Evolutionary conservation across 768 basidiomycete genomes (phyloP).

Genomic region (Clitopilus hobsonii): DNA sequence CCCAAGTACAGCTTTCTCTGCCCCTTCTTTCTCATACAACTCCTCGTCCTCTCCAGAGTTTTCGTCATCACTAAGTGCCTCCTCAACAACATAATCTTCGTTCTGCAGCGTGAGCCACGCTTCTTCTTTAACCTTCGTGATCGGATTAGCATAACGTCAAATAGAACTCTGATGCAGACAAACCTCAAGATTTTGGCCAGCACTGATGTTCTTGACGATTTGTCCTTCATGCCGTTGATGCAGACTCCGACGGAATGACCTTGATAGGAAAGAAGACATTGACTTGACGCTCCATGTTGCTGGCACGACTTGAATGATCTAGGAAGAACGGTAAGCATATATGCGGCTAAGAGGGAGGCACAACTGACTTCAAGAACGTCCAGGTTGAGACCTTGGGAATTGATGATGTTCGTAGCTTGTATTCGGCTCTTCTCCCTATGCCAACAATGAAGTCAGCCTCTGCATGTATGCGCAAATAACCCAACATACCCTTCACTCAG

Average conservation of each 20-base stretch:
- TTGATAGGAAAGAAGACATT: conserved; percentile 72
- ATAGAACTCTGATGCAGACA: conserved; percentile 6
- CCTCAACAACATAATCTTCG: conserved; percentile 66
- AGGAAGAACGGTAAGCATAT: conserved; percentile 2
- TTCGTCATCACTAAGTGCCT: conserved; percentile 38
- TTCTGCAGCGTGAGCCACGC: conserved; percentile 56
- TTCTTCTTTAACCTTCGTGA: conserved; percentile 47
- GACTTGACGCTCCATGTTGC: conserved; percentile 68
- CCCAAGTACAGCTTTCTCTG: conserved; percentile 32
- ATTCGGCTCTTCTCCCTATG: conserved; percentile 49
- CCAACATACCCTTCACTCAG: conserved; percentile 73
- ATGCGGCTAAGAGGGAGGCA: neutral
- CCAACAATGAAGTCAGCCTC: neutral
- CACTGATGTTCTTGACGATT: conserved; percentile 74
- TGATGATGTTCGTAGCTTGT: conserved; percentile 65
- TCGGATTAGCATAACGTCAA: neutral
- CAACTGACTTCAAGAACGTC: conserved; percentile 70
- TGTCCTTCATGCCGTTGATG: conserved; percentile 67
- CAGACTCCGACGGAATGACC: conserved; percentile 72
- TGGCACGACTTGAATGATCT: conserved; percentile 69
- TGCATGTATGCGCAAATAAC: too few relatives aligned
- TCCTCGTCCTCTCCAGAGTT: conserved; percentile 27
- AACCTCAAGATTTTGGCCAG: conserved; percentile 76
- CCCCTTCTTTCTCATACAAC: conserved; percentile 40
- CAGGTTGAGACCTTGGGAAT: conserved; percentile 75